A percentile compares a stretch with the other conserved stretches of the same genome.
These are phyloP conservation scores for Fusarium paranaense DNA, from an alignment of 2,329 filamentous ascomycete species.

Conservation along the genomic window DNA sequence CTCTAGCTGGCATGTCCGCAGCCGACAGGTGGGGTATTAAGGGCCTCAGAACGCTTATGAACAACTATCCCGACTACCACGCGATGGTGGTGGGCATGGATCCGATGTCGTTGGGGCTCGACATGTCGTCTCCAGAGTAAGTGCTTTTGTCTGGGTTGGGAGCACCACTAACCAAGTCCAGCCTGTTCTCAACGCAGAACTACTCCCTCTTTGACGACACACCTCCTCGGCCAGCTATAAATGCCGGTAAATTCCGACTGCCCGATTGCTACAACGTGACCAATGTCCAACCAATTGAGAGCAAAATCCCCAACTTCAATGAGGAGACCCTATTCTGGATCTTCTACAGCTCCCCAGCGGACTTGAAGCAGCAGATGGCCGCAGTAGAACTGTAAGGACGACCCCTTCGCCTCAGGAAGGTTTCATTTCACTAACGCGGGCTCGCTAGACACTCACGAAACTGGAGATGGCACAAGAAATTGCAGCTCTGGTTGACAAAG, in stretches of 20 bases:
- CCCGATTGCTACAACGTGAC: slow-evolving; percentile 76
- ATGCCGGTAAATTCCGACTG: slow-evolving; percentile 63
- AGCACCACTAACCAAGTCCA: slow-evolving; percentile 45
- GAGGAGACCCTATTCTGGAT: slow-evolving; percentile 78
- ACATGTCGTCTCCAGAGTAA: slow-evolving; percentile 69
- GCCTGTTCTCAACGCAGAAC: slow-evolving; percentile 67
- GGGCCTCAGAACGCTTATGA: slow-evolving; percentile 72
- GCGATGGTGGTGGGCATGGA: slow-evolving; percentile 71
- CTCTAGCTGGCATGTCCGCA: slow-evolving; percentile 70
- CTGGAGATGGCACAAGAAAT: slow-evolving; percentile 77
- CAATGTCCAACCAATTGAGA: slow-evolving; percentile 74
- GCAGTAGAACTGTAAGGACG: slow-evolving; percentile 69
- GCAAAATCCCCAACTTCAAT: slow-evolving; percentile 74
- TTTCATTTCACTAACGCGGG: slow-evolving; percentile 10
- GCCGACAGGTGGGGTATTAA: slow-evolving; percentile 75
- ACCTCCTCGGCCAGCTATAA: slow-evolving; percentile 67
- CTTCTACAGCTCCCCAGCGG: slow-evolving; percentile 74
- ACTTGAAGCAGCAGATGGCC: slow-evolving; percentile 72
- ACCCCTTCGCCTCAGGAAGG: fast-evolving
- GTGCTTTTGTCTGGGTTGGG: slow-evolving; percentile 41
- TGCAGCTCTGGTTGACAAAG: slow-evolving; percentile 75
- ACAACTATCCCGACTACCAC: slow-evolving; percentile 72
- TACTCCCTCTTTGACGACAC: slow-evolving; percentile 72
- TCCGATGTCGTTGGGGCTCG: slow-evolving; percentile 66
- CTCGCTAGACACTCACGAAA: slow-evolving; percentile 69